These are phyloP conservation scores for Mycena leptocephala DNA, from an alignment of 768 basidiomycete genomes.

Conservation along the genomic window DNA sequence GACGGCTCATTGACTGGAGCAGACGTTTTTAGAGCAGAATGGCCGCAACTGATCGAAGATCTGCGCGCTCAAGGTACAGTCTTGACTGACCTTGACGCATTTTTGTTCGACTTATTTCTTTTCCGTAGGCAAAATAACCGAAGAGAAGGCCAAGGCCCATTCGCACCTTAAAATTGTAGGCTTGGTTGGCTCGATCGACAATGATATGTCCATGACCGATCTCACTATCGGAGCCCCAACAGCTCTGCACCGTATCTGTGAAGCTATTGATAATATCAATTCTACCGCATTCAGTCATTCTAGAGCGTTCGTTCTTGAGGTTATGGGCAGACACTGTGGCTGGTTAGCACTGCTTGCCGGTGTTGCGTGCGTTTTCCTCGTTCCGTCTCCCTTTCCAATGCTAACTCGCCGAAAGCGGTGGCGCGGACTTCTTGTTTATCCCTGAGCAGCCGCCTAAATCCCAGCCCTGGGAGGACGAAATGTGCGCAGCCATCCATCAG, in stretches of 20 bases:
- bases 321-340: slow-evolving; percentile 99
- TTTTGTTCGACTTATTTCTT: not conserved
- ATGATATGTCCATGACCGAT: slow-evolving; percentile 99
- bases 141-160: slow-evolving; percentile 79
- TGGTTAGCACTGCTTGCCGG: slow-evolving; percentile 97
- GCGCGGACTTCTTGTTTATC: slow-evolving; percentile 98
- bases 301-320: slow-evolving; percentile 97
- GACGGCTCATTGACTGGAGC: slow-evolving; percentile 98
- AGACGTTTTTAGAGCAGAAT: slow-evolving; percentile 93
- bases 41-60: slow-evolving; percentile 87
- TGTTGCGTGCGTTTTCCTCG: slow-evolving; percentile 73
- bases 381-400: not conserved
- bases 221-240: slow-evolving; percentile 97
- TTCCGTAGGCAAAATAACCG: slow-evolving; percentile 79
- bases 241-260: slow-evolving; percentile 96
- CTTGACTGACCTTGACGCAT: not conserved
- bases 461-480: slow-evolving; percentile 91
- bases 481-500: slow-evolving; percentile 88
- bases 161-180: slow-evolving; percentile 96
- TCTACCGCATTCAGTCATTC: slow-evolving; percentile 97
- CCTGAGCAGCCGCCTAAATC: slow-evolving; percentile 90
- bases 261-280: slow-evolving; percentile 98
- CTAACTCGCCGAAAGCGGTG: slow-evolving; percentile 65
- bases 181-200: slow-evolving; percentile 99
- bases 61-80: slow-evolving; percentile 74